Base-by-base conservation (phyloP, 805 yeast species). In the Hanseniaspora taiwanica region DNA sequence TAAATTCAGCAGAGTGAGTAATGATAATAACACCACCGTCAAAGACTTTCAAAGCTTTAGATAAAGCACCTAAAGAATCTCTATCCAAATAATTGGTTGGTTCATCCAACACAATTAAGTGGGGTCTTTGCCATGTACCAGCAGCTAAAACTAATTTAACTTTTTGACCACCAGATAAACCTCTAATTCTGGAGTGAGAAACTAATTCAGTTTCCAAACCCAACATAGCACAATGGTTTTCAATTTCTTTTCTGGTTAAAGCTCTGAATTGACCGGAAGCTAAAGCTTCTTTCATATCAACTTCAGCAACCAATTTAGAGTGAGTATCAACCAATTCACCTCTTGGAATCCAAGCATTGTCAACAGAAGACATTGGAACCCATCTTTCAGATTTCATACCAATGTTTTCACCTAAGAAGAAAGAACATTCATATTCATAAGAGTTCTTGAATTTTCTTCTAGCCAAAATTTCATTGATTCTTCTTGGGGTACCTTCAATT, bases 251-350 rank as follows among this genome's bases (percentile, higher is more conserved):
- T 81, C 98, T 87, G 70, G 97, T 91, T 69, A 91, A 82, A 48
- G 98, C 91, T 74, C 99, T 86, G 94, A 91, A 91, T 78, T 91
- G 98, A 76, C 98, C 99, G 59, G 97, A 89, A 64, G 97, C 97
- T 66, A 91, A 80, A 69, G 99, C 98, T 77, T 89, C 99, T 82
- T 91, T 91, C 98, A 91, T 89, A 72, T 93, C 99, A 66, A 91
- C 97, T 78, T 93, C 98, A 68, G 97, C 96, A 71, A 93, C 96
- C 79, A 87, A 68, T 86, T 91, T 91, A 65, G 96, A 72, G 78
- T 91, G 98, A 58, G 96, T 84, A 78, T 91, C 96, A 57, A 81
- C 67, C 58, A 83, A 76, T 74, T 86, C 95, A 77, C 94, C 93
- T 81, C 98, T 89, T 74, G 98, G 98, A 66, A 91, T 78, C 98